These are phyloP conservation scores for Pythium rhizo-oryzae DNA, from an alignment of 352 stramenopile genomes.

Conservation along the genomic window DNA sequence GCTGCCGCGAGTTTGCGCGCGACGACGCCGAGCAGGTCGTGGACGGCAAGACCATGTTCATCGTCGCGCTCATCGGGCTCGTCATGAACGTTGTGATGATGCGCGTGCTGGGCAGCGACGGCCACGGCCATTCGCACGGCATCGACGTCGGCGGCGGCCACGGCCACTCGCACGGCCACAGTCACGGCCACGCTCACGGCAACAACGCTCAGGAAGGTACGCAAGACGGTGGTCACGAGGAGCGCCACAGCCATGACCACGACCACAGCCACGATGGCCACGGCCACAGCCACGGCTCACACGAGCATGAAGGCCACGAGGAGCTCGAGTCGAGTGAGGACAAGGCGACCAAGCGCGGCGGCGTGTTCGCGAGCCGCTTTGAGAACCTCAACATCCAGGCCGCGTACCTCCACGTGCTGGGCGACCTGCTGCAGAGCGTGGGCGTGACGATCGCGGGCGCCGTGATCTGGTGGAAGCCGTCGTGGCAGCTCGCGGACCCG, in stretches of 20 bases:
- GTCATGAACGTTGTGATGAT: slow-evolving; percentile 96
- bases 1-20: slow-evolving; percentile 76
- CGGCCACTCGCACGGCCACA: slow-evolving; percentile 36
- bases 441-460: slow-evolving; percentile 95
- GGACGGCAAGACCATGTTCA: slow-evolving; percentile 97
- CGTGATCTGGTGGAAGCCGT: slow-evolving; percentile 96
- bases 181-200: slow-evolving; percentile 38
- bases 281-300: slow-evolving; percentile 22
- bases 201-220: slow-evolving; percentile 16
- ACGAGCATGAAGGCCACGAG: slow-evolving; percentile 17
- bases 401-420: slow-evolving; percentile 97
- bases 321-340: not conserved
- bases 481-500: slow-evolving; percentile 96
- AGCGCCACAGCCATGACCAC: too few species aligned
- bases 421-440: slow-evolving; percentile 96
- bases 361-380: slow-evolving; percentile 34
- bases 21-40: slow-evolving; percentile 82
- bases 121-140: slow-evolving; percentile 49
- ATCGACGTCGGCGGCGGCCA: slow-evolving; percentile 26
- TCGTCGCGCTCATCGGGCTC: slow-evolving; percentile 94
- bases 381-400: slow-evolving; percentile 96
- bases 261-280: slow-evolving; percentile 2
- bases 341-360: not conserved
- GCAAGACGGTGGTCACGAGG: too few species aligned
- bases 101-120: slow-evolving; percentile 74